These are phyloP conservation scores for Naganishia vaughanmartiniae DNA, from an alignment of 768 basidiomycete genomes.

Conservation along the genomic window DNA sequence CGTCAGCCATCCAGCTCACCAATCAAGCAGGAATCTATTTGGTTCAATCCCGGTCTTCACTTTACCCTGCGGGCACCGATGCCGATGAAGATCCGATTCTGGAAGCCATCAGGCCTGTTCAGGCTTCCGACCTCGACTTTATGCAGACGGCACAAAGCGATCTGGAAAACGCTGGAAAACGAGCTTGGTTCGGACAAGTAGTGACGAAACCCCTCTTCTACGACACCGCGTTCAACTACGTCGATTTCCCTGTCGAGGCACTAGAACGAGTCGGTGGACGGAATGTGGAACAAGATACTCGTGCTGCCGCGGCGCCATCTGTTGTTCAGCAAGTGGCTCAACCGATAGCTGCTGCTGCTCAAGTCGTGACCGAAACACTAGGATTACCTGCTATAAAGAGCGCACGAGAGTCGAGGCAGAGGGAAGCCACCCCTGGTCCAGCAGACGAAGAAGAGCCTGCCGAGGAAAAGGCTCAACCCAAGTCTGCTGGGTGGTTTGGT, in stretches of 20 bases:
- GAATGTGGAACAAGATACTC: conserved; percentile 39
- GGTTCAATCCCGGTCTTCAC: conserved; percentile 35
- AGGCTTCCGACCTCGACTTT: conserved; percentile 3
- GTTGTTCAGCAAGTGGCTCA: conserved; percentile 2
- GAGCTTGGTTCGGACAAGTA: conserved; percentile 50
- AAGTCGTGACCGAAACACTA: conserved; percentile 11
- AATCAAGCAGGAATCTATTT: conserved; percentile 30
- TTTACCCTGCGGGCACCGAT: conserved; percentile 25
- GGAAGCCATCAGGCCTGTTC: background rate
- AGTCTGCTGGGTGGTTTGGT: conserved; percentile 45
- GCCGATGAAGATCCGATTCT: conserved; percentile 2
- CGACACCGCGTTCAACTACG: conserved; percentile 89
- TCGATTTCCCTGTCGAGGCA: conserved; percentile 77
- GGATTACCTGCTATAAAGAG: conserved; percentile 61
- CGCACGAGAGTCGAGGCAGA: conserved; percentile 67
- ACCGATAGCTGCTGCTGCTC: conserved; percentile 17
- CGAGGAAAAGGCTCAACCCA: conserved; percentile 23
- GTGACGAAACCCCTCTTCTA: conserved; percentile 86
- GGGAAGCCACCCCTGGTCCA: conserved; percentile 75
- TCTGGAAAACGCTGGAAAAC: conserved; percentile 43
- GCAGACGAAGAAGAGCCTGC: conserved; percentile 58
- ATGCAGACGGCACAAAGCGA: conserved; percentile 19
- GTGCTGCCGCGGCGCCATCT: conserved; percentile 5
- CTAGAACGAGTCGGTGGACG: conserved; percentile 71
- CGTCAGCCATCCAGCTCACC: conserved; percentile 43